Base-by-base conservation (phyloP, 2,329 filamentous ascomycete genomes). In the Cephalotrichum gorgonifer region DNA sequence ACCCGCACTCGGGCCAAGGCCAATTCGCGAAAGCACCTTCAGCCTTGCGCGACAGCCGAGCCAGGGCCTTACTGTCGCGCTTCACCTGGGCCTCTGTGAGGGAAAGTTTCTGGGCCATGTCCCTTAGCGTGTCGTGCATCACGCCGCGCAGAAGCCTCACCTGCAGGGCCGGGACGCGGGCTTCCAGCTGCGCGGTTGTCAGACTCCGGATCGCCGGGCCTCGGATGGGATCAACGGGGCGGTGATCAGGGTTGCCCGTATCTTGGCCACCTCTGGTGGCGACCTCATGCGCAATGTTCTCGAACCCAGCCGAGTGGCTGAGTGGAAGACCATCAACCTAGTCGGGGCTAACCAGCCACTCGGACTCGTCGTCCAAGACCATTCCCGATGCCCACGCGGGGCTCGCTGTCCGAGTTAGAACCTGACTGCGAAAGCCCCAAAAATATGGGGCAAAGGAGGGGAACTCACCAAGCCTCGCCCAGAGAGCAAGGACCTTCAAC, bases 351-450 rank as follows among this genome's bases (percentile, higher is more conserved):
- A 48, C 46, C 11, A 48, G 38, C 46, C 46, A 48, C 27, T 27
- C 35, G 6, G 46, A 30, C 17, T 28, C 46, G 38, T 43, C 46
- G 28, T 48, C 46, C 27, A 23, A 31, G 15, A 11, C 27, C 11
- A 48, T 48, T 6, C 46, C 46, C 4, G 35, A 42, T n/a, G 46
- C 46, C 46, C 27, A 48, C 12, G 46, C n/a, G n/a, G 46, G 46
- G 26, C 26, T 48, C 22, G 46, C 46, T 48, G 25, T 38, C 27
- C 15, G 17, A 27, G 45, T 28, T 17, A 41, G 25, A 27, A n/a
- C n/a, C n/a, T n/a, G n/a, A n/a, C n/a, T n/a, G n/a, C 23, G 17
- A 23, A n/a, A 23, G 3, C n/a, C 14, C n/a, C 8, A 6, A 41
- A 2, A 5, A 35, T 20, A 25, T 6, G 23, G 2, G n/a, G 11